Base-by-base conservation (phyloP, 2,329 filamentous ascomycete genomes). In the Apiospora rasikravindrae region DNA sequence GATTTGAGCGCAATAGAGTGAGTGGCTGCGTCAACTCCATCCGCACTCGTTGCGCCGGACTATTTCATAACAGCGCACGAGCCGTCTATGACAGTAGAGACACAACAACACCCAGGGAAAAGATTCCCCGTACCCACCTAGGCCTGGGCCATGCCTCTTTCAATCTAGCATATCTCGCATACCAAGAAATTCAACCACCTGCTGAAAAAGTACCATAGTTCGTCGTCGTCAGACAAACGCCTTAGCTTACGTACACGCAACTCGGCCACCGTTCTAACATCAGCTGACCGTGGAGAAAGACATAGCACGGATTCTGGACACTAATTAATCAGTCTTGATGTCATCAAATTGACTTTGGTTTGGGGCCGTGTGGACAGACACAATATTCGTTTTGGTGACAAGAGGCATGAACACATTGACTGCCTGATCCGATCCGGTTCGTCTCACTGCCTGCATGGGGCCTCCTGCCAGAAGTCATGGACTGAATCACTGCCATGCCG, bases 301-400 rank as follows among this genome's bases (percentile, higher is more conserved):
- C 29, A 64, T 22, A 40, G 14, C 33, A 64, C 19, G n/a, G 49
- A 40, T 64, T n/a, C 13, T 29, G 22, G 22, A 40, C 57, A 24
- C 57, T 64, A 64, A 64, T 64, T n/a, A 64, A 64, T 40, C 57
- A 11, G 57, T 64, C 57, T 64, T 64, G 57, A 64, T 64, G 33
- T 64, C 57, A 64, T 64, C 33, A 64, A 64, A 64, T 64, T 40
- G 57, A 64, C 57, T 64, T 64, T 22, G n/a, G 29, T 13, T 37
- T n/a, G 2, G 22, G 57, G 33, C 40, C 33, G 57, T 64, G 57
- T 64, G 8, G 33, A 24, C n/a, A 26, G n/a, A 61, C 53, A 61
- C 16, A 10, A 61, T 61, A 61, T 61, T 29, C 29, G 16, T 0
- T 37, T 33, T 33, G 22, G 6, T 19, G 53, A 33, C 53, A 19